phyloP scores from a whole-genome alignment of 2,329 filamentous ascomycete genomes.

The Phyllosticta citriasiana region DNA sequence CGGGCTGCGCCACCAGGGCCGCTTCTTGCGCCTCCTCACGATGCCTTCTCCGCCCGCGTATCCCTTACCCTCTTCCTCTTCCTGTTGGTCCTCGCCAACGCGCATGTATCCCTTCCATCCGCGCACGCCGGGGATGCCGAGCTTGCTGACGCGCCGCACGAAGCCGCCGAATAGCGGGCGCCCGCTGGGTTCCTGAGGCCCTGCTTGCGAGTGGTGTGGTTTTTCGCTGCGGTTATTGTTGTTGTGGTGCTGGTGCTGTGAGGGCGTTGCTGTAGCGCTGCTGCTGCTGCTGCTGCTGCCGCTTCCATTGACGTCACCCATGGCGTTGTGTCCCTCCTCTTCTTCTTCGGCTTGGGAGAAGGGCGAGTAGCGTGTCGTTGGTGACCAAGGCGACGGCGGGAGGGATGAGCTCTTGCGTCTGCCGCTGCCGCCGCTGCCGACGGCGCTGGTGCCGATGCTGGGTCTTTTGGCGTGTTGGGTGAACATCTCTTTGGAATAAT shows the following conservation, averaged over 20 bases:
- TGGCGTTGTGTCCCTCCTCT: too few species aligned
- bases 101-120: not conserved
- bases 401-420: not conserved
- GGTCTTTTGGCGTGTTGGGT: not conserved
- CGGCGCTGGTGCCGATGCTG: not conserved
- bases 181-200: too few species aligned
- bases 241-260: not conserved
- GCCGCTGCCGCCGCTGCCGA: not conserved
- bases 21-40: not conserved
- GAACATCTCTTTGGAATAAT: not conserved
- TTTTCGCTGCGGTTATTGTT: not conserved
- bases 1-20: not conserved
- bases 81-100: not conserved
- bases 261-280: not conserved
- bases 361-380: not conserved
- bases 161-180: not conserved
- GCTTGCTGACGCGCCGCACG: not conserved
- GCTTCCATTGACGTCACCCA: too few species aligned
- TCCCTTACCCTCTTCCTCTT: not conserved
- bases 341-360: not conserved
- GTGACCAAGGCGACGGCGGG: not conserved
- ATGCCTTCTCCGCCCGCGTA: not conserved
- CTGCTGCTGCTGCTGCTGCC: too few species aligned
- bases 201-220: too few species aligned
- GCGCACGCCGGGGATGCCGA: not conserved